Base-by-base conservation (phyloP, 2,329 filamentous ascomycete genomes). In the Diaporthe eres region DNA sequence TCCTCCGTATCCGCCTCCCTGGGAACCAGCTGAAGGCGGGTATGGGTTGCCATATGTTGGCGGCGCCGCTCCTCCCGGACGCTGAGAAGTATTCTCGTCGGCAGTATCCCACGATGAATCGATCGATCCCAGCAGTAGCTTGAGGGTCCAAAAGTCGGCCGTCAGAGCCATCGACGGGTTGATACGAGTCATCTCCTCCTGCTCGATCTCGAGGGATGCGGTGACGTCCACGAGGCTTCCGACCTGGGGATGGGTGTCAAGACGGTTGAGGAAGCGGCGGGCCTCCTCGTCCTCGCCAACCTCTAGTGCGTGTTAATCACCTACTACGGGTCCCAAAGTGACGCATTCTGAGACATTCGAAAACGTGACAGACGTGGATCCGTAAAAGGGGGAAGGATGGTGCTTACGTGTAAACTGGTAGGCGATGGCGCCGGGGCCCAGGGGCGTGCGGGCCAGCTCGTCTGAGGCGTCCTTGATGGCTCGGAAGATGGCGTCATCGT, bases 271-370 rank as follows among this genome's bases (percentile, higher is more conserved):
- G 60, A 63, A 63, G n/a, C 60, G 60, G 4, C 60, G 60, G n/a
- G 60, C 60, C 60, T 63, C 60, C 17, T 63, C 60, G n/a, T 63
- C 60, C 39, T 63, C 60, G 15, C 60, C 60, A n/a, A 63, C 60
- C 60, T 63, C 37, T 39, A 39, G 37, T 39, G 37, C 37, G 37
- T 39, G 37, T 39, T 39, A 39, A 39, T 39, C 37, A 39, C 10
- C 37, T 39, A 12, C 37, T 39, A 39, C 10, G 37, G 37, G 37
- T 39, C 9, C 10, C 37, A 39, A 39, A 39, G 37, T 39, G 37
- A 39, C 10, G 37, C 37, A 39, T 39, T 39, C 37, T 39, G 37
- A 12, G 10, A 39, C 37, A 39, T 39, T 12, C 37, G 8, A 39
- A 39, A 39, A 39, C 37, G 10, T 39, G 37, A 39, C 9, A 39